Percentiles rank a stretch among this genome's conserved stretches.
These are phyloP conservation scores for Paecilomyces variotii DNA, from an alignment of 2,329 filamentous ascomycete species.

Conservation along the genomic window DNA sequence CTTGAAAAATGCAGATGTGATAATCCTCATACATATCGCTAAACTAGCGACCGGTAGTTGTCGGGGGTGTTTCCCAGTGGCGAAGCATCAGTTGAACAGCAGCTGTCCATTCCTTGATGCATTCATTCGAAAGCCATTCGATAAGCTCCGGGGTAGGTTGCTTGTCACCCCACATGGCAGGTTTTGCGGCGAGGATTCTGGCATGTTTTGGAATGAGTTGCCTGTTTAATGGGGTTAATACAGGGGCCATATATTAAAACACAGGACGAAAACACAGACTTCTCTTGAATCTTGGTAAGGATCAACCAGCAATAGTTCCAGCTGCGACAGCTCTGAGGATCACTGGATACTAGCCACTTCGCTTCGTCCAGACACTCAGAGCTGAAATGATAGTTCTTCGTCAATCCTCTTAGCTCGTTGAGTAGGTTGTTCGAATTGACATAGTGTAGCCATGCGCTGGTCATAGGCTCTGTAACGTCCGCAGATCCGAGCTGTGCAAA, in stretches of 20 bases:
- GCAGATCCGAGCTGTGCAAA: conserved; percentile 52
- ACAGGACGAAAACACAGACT: conserved; percentile 40
- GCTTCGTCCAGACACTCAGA: conserved; percentile 59
- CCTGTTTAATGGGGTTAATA: conserved; percentile 26
- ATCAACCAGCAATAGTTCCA: conserved; percentile 74
- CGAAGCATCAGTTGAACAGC: conserved; percentile 59
- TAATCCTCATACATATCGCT: not conserved
- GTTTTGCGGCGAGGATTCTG: conserved; percentile 51
- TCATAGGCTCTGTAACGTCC: conserved; percentile 60
- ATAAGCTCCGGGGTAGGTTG: conserved; percentile 50
- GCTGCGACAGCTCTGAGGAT: conserved; percentile 59
- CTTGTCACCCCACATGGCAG: conserved; percentile 62
- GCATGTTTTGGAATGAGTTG: conserved; percentile 56
- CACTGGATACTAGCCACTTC: conserved; percentile 53
- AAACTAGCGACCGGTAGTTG: conserved; percentile 22
- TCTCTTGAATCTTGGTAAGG: conserved; percentile 56
- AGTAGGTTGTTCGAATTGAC: conserved; percentile 63
- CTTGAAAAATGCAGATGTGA: not conserved
- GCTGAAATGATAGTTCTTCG: conserved; percentile 59
- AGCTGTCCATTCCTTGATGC: conserved; percentile 58
- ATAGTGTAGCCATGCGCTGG: conserved; percentile 62
- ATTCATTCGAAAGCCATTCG: conserved; percentile 52
- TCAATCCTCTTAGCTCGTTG: conserved; percentile 61
- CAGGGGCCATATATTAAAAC: not conserved
- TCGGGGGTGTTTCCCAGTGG: conserved; percentile 59